These are phyloP conservation scores for Penicillium bialowiezense DNA, from an alignment of 495 filamentous ascomycete genomes.

Conservation along the genomic window DNA sequence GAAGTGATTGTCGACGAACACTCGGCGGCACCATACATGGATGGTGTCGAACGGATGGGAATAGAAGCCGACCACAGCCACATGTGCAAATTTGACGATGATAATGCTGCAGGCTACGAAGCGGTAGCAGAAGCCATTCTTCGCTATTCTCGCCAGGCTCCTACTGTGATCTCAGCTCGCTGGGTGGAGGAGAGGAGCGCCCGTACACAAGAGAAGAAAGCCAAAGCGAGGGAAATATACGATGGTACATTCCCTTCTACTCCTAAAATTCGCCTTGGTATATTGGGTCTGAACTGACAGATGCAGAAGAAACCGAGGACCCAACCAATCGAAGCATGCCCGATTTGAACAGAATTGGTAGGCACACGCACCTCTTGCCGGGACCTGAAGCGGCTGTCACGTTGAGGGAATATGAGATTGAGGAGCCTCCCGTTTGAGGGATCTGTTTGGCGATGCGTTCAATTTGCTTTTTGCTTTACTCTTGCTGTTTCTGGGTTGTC, in stretches of 20 bases:
- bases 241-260: too few species aligned
- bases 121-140: conserved; percentile 69
- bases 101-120: conserved; percentile 69
- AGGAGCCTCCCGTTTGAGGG: conserved; percentile 32
- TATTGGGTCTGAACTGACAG: conserved; percentile 11
- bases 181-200: conserved; percentile 64
- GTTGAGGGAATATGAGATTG: conserved; percentile 38
- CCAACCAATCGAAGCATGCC: conserved; percentile 21
- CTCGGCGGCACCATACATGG: conserved; percentile 71
- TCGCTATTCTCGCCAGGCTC: conserved; percentile 63
- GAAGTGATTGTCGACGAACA: conserved; percentile 68
- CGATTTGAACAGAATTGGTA: conserved; percentile 29
- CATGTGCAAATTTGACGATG: conserved; percentile 83
- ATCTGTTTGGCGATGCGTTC: not conserved
- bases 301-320: conserved; percentile 18
- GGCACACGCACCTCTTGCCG: conserved; percentile 26
- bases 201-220: conserved; percentile 39
- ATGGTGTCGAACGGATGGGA: conserved; percentile 71
- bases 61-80: conserved; percentile 82
- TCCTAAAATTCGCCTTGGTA: too few species aligned
- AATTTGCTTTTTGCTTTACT: not conserved
- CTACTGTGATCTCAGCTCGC: conserved; percentile 52
- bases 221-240: conserved; percentile 39
- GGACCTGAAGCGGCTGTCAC: conserved; percentile 27
- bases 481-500: not conserved